Conservation (phyloP, 495 filamentous ascomycete species). For the Pyrenopolyporus hunteri region DNA sequence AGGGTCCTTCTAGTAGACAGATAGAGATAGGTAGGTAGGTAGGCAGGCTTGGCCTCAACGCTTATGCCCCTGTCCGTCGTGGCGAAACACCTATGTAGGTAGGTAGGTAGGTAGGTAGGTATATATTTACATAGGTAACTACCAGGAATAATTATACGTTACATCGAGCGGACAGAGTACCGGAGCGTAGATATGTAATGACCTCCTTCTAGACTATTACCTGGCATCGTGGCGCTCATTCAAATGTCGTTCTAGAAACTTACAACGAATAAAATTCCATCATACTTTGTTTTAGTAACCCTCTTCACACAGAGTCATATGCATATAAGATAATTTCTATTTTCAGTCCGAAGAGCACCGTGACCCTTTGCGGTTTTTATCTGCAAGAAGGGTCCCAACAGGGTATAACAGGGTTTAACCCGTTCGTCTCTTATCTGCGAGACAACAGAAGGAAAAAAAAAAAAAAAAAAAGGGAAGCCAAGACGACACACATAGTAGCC, state of each 20-base stretch:
- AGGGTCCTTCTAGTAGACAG: conserved; percentile 24
- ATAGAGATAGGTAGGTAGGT: not conserved
- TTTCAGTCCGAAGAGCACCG: conserved; percentile 6
- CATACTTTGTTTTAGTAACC: not conserved
- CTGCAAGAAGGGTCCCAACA: conserved; percentile 22
- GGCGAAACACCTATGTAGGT: too few species aligned
- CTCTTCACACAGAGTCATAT: conserved; percentile 19
- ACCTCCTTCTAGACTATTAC: conserved; percentile 17
- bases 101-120: not conserved
- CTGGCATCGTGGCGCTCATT: conserved; percentile 13
- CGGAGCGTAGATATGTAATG: conserved; percentile 6
- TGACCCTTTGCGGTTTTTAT: conserved; percentile 20
- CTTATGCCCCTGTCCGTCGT: too few species aligned
- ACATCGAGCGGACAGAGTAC: conserved; percentile 19
- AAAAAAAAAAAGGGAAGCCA: too few species aligned
- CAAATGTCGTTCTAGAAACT: conserved; percentile 32
- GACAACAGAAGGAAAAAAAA: not conserved
- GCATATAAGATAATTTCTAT: conserved; percentile 9
- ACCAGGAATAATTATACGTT: not conserved
- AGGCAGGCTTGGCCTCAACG: conserved; percentile 26
- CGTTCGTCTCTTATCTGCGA: conserved; percentile 6
- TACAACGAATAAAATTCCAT: not conserved
- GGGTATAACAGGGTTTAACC: conserved; percentile 9
- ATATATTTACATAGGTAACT: not conserved
- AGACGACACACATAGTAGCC: conserved; percentile 8